A percentile compares a stretch with the other conserved stretches of the same genome.
Evolutionary conservation across 257 asterid species (phyloP).

Genomic region (Datura wrightii): DNA sequence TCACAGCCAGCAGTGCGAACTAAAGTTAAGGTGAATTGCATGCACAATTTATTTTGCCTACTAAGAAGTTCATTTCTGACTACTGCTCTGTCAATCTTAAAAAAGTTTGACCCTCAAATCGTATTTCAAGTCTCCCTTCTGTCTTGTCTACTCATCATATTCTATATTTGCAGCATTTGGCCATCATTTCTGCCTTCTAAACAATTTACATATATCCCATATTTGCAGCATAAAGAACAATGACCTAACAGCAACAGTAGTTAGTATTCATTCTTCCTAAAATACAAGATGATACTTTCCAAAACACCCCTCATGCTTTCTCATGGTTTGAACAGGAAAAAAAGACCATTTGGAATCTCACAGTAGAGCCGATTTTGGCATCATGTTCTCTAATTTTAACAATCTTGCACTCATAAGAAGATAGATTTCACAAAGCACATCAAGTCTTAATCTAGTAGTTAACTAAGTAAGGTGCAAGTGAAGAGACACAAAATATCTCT

Average conservation of each 20-base stretch:
- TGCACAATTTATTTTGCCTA: slow-evolving; percentile 2
- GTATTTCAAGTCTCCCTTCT: not conserved
- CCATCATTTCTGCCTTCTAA: not conserved
- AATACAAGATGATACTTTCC: not conserved
- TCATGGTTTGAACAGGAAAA: not conserved
- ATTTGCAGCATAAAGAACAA: not conserved
- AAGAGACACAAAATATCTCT: not conserved
- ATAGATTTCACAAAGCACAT: not conserved
- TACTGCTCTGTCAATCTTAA: not conserved
- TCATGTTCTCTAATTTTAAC: not conserved
- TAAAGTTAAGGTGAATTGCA: not conserved
- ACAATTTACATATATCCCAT: not conserved
- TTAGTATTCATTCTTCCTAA: not conserved
- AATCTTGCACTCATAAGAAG: not conserved
- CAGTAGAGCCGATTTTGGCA: not conserved
- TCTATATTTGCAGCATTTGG: not conserved
- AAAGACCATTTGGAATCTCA: not conserved
- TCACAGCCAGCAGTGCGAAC: not conserved
- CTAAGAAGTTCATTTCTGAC: not conserved
- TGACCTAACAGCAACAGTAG: not conserved
- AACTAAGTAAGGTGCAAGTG: not conserved
- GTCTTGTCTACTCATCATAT: not conserved
- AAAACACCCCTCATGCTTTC: not conserved
- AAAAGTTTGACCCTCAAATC: not conserved
- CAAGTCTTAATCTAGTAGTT: not conserved